Evolutionary conservation across 495 filamentous ascomycete genomes (phyloP), one percentile per base, ranked within the genome.

Genomic region (Talaromyces ruber): DNA sequence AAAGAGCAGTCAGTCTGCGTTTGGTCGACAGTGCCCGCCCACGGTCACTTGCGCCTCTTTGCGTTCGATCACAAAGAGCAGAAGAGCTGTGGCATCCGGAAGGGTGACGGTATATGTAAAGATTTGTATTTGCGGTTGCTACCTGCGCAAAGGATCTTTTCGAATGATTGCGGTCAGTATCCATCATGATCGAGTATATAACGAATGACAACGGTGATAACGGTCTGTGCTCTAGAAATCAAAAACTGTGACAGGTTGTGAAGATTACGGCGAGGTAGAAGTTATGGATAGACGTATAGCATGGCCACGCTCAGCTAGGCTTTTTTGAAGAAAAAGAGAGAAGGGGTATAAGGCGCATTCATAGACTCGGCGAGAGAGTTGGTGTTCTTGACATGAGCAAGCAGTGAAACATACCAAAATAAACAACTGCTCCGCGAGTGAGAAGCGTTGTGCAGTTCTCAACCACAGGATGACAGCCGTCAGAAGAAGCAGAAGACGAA

Each of bases 111-210:
- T 21, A 30, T 30, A 60, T 52, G 34, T 60, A 55, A 67, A 59
- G 69, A 69, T 64, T 65, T 43, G 62, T 61, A 43, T 64, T 67
- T 45, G 64, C 62, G 70, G 70, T 76, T 78, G 76, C 74, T 74
- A 71, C 76, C 77, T 67, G 77, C 71, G 77, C 76, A 76, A 77
- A 76, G 71, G 68, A 66, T 64, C 70, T 71, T 74, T 78, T 74
- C 58, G 59, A 65, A 63, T 62, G 64, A 62, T 54, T 51, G 71
- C 65, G 71, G 72, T 69, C 70, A 72, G 68, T 64, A 60, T 72
- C 64, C 68, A 74, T 69, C 68, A 74, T 69, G 62, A 26, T 26
- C 22, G 30, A 28, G 22, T 18, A 54, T 54, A 54, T 55, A 18
- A 54, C 43, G n/a, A 47, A 47, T 47, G n/a, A 21, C 43, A 43